These are phyloP conservation scores for Astragalus membranaceus DNA, from an alignment of 306 rosid genomes.

Conservation along the genomic window DNA sequence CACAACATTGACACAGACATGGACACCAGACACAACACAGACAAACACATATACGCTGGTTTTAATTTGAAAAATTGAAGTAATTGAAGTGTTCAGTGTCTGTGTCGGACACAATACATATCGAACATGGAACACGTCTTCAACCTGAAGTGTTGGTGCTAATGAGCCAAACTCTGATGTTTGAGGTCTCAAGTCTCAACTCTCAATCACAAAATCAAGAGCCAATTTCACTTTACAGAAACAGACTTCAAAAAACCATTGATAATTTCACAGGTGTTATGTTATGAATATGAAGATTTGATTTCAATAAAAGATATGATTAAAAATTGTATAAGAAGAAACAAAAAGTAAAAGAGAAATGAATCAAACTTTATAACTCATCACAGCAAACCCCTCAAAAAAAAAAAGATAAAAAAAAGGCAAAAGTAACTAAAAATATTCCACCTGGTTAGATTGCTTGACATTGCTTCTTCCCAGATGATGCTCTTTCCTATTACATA, in stretches of 20 bases:
- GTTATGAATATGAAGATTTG: neutral
- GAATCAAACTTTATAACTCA: conserved; percentile 34
- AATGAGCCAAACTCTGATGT: neutral
- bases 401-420: conserved; percentile 1
- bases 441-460: conserved; percentile 34
- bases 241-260: conserved; percentile 10
- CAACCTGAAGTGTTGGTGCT: no score
- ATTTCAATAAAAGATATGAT: neutral
- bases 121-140: no score
- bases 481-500: conserved; percentile 11
- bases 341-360: conserved; percentile 23
- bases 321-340: conserved; percentile 9
- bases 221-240: conserved; percentile 15
- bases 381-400: conserved; percentile 5
- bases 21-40: no score
- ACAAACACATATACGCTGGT: no score
- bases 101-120: no score
- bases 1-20: no score
- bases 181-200: neutral
- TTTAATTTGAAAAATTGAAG: no score
- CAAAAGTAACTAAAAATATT: conserved; percentile 25
- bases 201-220: conserved; percentile 10
- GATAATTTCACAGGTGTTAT: neutral
- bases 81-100: no score
- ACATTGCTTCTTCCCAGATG: conserved; percentile 23